Base-by-base conservation (phyloP, 495 filamentous ascomycete species). In the Lentithecium fluviatile region DNA sequence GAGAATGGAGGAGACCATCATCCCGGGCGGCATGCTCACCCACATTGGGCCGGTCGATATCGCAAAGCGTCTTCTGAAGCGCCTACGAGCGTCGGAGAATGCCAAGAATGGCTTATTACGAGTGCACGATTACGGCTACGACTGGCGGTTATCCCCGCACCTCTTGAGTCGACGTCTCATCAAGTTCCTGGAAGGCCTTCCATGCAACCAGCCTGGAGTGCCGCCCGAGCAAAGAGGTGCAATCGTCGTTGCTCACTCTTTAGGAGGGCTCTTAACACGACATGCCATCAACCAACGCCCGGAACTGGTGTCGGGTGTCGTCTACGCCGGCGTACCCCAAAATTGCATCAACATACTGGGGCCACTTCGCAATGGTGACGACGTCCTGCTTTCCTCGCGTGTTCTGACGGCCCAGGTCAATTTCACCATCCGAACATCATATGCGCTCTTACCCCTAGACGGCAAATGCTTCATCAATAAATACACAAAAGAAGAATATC, bases 11-110 rank as follows among this genome's bases (percentile, higher is more conserved):
- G 83, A 94, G 59, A 81, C 76, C 15, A 90, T 97, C 52, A 87
- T 89, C 55, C 79, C 91, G 0, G 88, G 84, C 13, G 94, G 90
- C 2, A 95, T 96, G 79, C 80, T 98, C 2, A 87, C 88, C 25
- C 84, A 95, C 69, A 88, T 97, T 52, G 94, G 94, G 0, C 92
- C 92, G 0, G 87, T 98, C 21, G 93, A 98, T 73, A 91, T 97
- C 56, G 88, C 89, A 24, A 83, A 83, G 51, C 80, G 88, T 19
- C 75, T 98, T 1, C 83, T 98, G 64, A 94, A 91, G 69, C 83
- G 86, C 21, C 67, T 97, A 26, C 79, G 82, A 56, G 84, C 86
- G 34, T 88, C 82, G 54, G 83, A 88, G 38, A 94, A 93, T 60
- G 83, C 84, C 2, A 73, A 79, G 38, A 80, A 78, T 13, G 89